Percentiles rank a stretch among this genome's conserved stretches.
These are phyloP conservation scores for Cladosporium oxysporum DNA, from an alignment of 2,329 filamentous ascomycete genomes.

Conservation along the genomic window DNA sequence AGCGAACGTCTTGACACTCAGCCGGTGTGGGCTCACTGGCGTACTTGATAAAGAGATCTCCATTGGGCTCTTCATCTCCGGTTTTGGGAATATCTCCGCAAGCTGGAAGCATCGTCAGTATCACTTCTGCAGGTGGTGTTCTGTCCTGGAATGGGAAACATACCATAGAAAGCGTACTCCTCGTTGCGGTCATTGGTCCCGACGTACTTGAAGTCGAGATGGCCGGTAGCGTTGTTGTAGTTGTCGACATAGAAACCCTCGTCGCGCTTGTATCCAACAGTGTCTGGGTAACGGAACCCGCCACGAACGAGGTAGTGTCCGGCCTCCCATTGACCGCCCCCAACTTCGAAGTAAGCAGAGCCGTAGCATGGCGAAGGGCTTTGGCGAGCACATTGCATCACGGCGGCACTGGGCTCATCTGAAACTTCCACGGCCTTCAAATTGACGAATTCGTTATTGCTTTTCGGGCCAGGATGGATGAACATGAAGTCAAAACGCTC, in stretches of 20 bases:
- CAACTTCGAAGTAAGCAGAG: neutral
- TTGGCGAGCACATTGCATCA: neutral
- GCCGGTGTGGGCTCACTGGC: neutral
- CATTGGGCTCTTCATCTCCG: neutral
- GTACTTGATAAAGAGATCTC: slow-evolving; percentile 12
- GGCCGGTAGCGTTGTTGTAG: slow-evolving; percentile 6
- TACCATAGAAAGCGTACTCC: slow-evolving; percentile 12
- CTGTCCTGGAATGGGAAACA: neutral
- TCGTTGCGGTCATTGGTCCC: neutral
- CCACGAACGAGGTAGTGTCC: neutral
- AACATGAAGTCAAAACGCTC: neutral
- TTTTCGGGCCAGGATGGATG: neutral
- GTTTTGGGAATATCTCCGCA: neutral
- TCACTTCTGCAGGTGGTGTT: neutral
- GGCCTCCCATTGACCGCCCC: neutral
- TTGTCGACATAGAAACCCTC: neutral
- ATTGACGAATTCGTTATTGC: neutral
- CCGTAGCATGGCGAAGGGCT: neutral
- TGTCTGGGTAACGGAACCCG: neutral
- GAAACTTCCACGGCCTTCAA: neutral
- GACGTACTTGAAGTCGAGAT: neutral
- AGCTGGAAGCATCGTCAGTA: neutral
- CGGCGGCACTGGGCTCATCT: neutral
- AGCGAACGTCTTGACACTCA: slow-evolving; percentile 8
- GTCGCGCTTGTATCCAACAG: neutral